These are phyloP conservation scores for Erodium trifolium DNA, from an alignment of 441 rosid species.

Conservation along the genomic window DNA sequence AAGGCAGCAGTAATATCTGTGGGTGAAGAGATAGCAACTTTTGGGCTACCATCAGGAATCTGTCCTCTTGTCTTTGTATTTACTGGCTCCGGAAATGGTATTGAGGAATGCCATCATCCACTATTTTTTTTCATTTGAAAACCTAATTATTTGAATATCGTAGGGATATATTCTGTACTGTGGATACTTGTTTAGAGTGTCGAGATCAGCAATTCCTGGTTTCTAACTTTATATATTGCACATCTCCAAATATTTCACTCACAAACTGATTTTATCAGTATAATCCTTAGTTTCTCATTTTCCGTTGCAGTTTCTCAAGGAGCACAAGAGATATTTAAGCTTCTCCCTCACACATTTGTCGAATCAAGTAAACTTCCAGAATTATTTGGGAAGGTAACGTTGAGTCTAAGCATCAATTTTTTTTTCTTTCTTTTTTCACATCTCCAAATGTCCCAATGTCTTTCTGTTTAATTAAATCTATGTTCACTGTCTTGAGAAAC, in stretches of 20 bases:
- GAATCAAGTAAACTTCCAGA: conserved; percentile 67
- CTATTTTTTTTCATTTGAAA: conserved; percentile 8
- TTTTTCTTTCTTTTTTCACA: neutral
- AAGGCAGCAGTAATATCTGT: conserved; percentile 81
- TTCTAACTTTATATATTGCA: conserved; percentile 8
- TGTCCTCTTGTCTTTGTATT: conserved; percentile 85
- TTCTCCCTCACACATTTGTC: conserved; percentile 83
- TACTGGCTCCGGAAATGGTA: conserved; percentile 88
- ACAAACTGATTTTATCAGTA: neutral
- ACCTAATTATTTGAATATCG: neutral
- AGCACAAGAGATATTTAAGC: conserved; percentile 87
- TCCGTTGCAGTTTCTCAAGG: conserved; percentile 57
- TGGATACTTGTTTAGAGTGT: neutral
- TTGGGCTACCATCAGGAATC: conserved; percentile 73
- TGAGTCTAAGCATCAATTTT: neutral
- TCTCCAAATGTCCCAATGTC: neutral
- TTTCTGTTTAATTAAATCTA: neutral
- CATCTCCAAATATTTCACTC: neutral
- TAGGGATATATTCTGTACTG: neutral
- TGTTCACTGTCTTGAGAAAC: neutral
- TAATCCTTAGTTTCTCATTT: neutral
- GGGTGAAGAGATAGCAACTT: conserved; percentile 78
- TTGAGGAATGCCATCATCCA: neutral
- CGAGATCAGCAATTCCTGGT: neutral
- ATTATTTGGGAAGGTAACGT: conserved; percentile 52